phyloP scores from a whole-genome alignment of 306 rosid species.

The Rosa multiflora region DNA sequence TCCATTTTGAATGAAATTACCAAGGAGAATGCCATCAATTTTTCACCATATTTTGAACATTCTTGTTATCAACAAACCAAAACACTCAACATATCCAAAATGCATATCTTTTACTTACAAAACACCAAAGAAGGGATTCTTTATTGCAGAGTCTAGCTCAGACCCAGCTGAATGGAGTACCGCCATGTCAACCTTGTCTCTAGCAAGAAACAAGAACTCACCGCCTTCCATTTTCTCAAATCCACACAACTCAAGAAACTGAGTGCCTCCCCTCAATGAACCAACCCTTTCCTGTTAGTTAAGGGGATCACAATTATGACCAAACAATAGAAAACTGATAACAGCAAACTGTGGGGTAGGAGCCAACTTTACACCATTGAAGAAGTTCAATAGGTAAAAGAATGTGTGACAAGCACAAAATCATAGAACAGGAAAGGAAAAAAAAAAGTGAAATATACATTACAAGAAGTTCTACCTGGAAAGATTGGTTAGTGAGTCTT shows the following conservation, averaged over 20 bases:
- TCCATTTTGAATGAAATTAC: not conserved
- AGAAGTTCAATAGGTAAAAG: not conserved
- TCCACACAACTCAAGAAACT: slow-evolving; percentile 91
- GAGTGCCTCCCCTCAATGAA: slow-evolving; percentile 70
- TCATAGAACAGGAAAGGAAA: not conserved
- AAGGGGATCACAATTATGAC: not conserved
- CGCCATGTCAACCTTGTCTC: slow-evolving; percentile 71
- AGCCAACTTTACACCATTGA: not conserved
- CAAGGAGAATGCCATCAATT: not conserved
- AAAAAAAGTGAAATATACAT: not conserved
- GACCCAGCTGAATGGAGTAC: slow-evolving; percentile 83
- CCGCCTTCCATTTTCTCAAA: slow-evolving; percentile 78
- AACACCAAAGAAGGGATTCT: slow-evolving; percentile 93
- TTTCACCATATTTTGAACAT: not conserved
- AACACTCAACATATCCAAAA: not conserved
- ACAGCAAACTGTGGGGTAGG: not conserved
- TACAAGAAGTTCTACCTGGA: slow-evolving; percentile 58
- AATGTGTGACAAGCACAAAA: not conserved
- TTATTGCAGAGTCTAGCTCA: slow-evolving; percentile 87
- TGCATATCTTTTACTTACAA: slow-evolving; percentile 34
- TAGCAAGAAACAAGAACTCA: slow-evolving; percentile 68
- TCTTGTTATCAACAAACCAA: not conserved
- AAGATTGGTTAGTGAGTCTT: slow-evolving; percentile 69
- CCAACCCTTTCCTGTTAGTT: slow-evolving; percentile 92
- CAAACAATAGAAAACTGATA: not conserved